These are phyloP conservation scores for Eucalyptus regnans DNA, from an alignment of 345 rosid species.

Conservation along the genomic window DNA sequence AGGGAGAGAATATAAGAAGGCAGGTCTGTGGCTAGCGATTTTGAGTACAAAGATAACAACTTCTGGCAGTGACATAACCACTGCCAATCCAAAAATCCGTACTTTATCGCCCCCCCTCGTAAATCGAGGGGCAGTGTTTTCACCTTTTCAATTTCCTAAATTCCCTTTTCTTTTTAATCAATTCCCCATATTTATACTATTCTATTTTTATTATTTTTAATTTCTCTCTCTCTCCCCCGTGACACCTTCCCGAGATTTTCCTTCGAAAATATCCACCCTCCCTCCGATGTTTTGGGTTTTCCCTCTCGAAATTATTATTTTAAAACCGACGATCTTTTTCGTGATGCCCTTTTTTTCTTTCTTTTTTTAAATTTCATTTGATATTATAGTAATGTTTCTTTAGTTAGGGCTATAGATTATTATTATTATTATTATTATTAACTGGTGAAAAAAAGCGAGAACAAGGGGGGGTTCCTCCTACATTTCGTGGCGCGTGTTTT, in stretches of 20 bases:
- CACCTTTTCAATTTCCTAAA: background rate
- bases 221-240: background rate
- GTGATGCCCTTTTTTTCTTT: background rate
- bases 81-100: background rate
- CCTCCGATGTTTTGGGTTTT: background rate
- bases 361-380: too few species aligned
- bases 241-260: background rate
- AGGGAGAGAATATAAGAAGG: background rate
- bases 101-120: background rate
- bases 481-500: background rate
- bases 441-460: background rate
- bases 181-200: background rate
- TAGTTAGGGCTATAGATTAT: background rate
- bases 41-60: constrained; percentile 37
- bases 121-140: background rate
- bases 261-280: background rate
- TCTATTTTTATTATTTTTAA: background rate
- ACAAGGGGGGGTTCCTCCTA: background rate
- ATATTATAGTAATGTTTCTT: background rate
- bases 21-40: background rate
- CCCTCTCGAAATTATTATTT: background rate
- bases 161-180: background rate
- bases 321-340: background rate
- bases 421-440: background rate
- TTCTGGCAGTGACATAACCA: constrained; percentile 10